phyloP scores from a whole-genome alignment of 208 protist genomes.

The Wallacemonas rigidus region DNA sequence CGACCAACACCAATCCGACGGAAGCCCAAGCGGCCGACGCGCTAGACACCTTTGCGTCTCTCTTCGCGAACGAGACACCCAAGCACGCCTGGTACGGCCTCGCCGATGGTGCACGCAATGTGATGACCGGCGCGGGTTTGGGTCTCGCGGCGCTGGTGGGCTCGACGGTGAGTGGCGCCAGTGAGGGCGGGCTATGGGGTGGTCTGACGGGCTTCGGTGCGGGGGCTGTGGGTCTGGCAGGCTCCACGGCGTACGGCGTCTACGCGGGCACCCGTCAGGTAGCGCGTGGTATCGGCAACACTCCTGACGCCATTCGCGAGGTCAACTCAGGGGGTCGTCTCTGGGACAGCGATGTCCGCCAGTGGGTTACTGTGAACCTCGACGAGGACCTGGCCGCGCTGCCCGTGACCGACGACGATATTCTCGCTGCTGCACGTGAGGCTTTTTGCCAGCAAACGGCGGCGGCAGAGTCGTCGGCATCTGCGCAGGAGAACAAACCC shows the following conservation, averaged over 20 bases:
- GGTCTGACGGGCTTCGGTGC: slow-evolving; percentile 40
- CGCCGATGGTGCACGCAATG: slow-evolving; percentile 32
- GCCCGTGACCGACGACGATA: slow-evolving; percentile 49
- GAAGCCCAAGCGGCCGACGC: neutral
- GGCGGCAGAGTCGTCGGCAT: neutral
- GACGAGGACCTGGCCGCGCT: slow-evolving; percentile 28
- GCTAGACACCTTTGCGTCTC: slow-evolving; percentile 29
- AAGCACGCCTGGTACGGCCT: slow-evolving; percentile 49
- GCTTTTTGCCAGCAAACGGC: neutral
- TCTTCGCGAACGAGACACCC: slow-evolving; percentile 40
- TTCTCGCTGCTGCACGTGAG: slow-evolving; percentile 33
- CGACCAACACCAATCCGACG: no score
- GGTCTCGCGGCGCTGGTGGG: slow-evolving; percentile 39
- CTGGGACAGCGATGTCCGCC: slow-evolving; percentile 50
- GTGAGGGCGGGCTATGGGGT: slow-evolving; percentile 30
- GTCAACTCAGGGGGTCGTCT: slow-evolving; percentile 31
- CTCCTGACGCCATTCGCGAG: slow-evolving; percentile 36
- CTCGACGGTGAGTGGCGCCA: slow-evolving; percentile 24
- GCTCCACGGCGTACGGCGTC: slow-evolving; percentile 33
- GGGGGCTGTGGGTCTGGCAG: slow-evolving; percentile 27
- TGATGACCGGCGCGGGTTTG: slow-evolving; percentile 33
- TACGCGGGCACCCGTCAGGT: slow-evolving; percentile 40
- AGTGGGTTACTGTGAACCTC: slow-evolving; percentile 56
- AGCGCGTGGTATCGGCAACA: slow-evolving; percentile 42
- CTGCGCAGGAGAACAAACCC: neutral